A percentile compares a stretch with the other conserved stretches of the same genome.
Conservation (phyloP, 768 basidiomycete genomes). For the Lentinula lateritia region DNA sequence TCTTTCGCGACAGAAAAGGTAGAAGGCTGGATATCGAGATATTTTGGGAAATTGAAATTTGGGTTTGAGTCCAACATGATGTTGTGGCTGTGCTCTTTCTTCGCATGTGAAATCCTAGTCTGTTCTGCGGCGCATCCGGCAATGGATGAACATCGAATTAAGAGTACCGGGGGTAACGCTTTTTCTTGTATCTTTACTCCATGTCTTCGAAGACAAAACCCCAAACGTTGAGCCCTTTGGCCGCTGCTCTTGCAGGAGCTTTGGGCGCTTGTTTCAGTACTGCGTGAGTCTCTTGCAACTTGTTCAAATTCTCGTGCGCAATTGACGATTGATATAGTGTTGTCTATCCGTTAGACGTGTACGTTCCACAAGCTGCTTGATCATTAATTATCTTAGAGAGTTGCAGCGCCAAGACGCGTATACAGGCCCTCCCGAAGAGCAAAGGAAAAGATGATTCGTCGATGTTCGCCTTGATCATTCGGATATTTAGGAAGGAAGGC, state of each 20-base stretch:
- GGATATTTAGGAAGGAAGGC: conserved; percentile 79
- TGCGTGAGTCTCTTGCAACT: conserved; percentile 55
- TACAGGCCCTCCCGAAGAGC: conserved; percentile 72
- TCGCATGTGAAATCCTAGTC: not conserved
- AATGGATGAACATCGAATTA: not conserved
- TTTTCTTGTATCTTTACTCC: conserved; percentile 9
- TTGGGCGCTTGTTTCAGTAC: conserved; percentile 91
- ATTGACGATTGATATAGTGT: conserved; percentile 39
- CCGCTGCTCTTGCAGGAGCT: conserved; percentile 87
- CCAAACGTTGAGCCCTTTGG: conserved; percentile 77
- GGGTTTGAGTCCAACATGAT: not conserved
- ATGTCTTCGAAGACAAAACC: conserved; percentile 55
- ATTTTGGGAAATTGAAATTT: conserved; percentile 35
- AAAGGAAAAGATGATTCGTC: conserved; percentile 51
- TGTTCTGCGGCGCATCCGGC: conserved; percentile 10
- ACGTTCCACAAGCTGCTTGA: conserved; percentile 25
- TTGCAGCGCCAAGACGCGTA: conserved; percentile 84
- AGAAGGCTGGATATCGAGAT: conserved; percentile 30
- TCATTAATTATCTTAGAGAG: not conserved
- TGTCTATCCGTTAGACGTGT: conserved; percentile 96
- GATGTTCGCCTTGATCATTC: conserved; percentile 58
- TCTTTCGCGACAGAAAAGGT: conserved; percentile 18
- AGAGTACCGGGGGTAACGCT: conserved; percentile 14
- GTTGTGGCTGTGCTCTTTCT: not conserved
- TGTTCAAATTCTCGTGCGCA: not conserved